Evolutionary conservation across 2,329 filamentous ascomycete genomes (phyloP).

Genomic region (Pseudogymnoascus sp.): DNA sequence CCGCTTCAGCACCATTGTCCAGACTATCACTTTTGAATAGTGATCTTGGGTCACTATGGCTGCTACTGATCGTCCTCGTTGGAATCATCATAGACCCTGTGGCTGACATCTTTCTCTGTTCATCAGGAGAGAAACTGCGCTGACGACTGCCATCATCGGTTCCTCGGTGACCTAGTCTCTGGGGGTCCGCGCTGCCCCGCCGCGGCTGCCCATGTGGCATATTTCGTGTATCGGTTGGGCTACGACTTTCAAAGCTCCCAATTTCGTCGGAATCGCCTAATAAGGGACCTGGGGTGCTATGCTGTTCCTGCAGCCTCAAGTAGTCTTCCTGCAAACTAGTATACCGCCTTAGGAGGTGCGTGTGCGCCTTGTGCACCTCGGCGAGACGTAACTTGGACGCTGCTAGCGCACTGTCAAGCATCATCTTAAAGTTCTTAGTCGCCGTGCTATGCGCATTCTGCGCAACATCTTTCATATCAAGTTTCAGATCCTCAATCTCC

Average conservation of each 20-base stretch:
- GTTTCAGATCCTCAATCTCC: constrained; percentile 40
- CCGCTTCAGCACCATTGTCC: constrained; percentile 34
- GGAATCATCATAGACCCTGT: constrained; percentile 14
- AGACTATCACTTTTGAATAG: constrained; percentile 12
- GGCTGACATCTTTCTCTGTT: constrained; percentile 11
- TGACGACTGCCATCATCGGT: neutral
- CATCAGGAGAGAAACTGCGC: neutral
- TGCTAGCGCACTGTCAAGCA: constrained; percentile 41
- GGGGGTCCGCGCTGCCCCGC: constrained; percentile 2
- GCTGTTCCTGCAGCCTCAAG: constrained; percentile 30
- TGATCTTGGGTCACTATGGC: constrained; percentile 15
- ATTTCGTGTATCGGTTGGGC: neutral
- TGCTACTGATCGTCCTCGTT: constrained; percentile 13
- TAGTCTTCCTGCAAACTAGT: constrained; percentile 41
- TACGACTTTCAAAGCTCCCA: constrained; percentile 6
- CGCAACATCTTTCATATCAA: constrained; percentile 16
- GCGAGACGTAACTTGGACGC: constrained; percentile 39
- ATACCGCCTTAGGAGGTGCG: constrained; percentile 41
- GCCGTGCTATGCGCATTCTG: constrained; percentile 23
- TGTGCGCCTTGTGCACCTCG: constrained; percentile 44
- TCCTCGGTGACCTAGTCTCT: neutral
- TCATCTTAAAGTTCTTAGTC: constrained; percentile 30
- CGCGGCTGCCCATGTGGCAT: neutral
- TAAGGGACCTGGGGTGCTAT: constrained; percentile 20
- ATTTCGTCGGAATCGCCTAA: constrained; percentile 12